phyloP scores from a whole-genome alignment of 345 rosid species.

The Gynandropsis gynandra region DNA sequence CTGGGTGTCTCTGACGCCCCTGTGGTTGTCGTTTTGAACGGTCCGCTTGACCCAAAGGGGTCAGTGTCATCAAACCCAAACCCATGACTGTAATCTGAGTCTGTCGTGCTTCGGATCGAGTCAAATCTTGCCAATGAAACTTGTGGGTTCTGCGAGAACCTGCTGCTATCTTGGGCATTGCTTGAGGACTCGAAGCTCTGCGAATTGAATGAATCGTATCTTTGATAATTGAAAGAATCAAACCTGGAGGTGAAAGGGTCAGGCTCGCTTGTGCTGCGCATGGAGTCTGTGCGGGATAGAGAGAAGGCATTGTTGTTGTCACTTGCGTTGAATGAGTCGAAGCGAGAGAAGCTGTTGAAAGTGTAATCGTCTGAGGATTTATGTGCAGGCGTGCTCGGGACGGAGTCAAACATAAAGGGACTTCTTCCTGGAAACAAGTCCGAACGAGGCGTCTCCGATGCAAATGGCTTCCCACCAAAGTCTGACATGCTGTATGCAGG shows the following conservation, averaged over 20 bases:
- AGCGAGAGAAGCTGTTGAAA: constrained; percentile 73
- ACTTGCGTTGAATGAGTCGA: constrained; percentile 35
- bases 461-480: constrained; percentile 34
- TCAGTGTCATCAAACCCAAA: constrained; percentile 55
- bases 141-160: constrained; percentile 17
- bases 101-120: constrained; percentile 28
- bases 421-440: constrained; percentile 37
- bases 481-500: constrained; percentile 33
- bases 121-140: constrained; percentile 33
- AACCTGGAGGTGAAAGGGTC: constrained; percentile 33
- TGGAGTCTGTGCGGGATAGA: constrained; percentile 34
- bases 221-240: constrained; percentile 36
- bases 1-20: constrained; percentile 33
- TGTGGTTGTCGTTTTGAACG: constrained; percentile 37
- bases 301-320: constrained; percentile 13
- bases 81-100: constrained; percentile 27
- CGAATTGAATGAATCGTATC: constrained; percentile 36
- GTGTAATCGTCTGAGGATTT: constrained; percentile 35
- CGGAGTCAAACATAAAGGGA: constrained; percentile 48
- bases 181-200: constrained; percentile 31
- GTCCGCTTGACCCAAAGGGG: constrained; percentile 54
- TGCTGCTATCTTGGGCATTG: constrained; percentile 20
- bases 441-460: constrained; percentile 36
- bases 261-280: constrained; percentile 30
- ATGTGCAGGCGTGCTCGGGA: constrained; percentile 68